phyloP scores from a whole-genome alignment of 306 rosid genomes.

The Elaeagnus macrophylla region DNA sequence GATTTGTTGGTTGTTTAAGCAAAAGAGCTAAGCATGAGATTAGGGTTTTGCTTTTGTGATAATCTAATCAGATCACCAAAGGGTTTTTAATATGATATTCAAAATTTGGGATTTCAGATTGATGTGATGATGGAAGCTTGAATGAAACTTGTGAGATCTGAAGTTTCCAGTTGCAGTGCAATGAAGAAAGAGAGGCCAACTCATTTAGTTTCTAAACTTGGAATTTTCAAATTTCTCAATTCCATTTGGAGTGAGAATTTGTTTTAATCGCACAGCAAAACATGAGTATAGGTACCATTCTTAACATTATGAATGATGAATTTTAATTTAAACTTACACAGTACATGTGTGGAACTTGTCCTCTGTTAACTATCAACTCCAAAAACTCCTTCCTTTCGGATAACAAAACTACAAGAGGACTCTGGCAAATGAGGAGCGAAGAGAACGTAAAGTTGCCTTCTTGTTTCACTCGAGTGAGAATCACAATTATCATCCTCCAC shows the following conservation, averaged over 20 bases:
- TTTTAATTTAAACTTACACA: neutral
- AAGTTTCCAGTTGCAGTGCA: neutral
- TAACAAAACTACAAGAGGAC: constrained; percentile 33
- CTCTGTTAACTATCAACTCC: constrained; percentile 24
- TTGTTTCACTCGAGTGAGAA: constrained; percentile 17
- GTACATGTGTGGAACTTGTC: neutral
- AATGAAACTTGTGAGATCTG: neutral
- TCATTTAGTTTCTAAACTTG: too few species aligned
- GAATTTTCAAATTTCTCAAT: too few species aligned
- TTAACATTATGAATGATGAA: too few species aligned
- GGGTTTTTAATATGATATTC: neutral
- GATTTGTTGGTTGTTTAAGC: constrained; percentile 68
- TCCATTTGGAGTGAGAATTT: too few species aligned
- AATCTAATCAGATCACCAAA: constrained; percentile 1
- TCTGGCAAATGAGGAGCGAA: constrained; percentile 79
- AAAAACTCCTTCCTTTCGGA: constrained; percentile 30
- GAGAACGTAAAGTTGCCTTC: constrained; percentile 50
- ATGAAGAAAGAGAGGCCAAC: too few species aligned
- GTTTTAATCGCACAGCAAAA: too few species aligned
- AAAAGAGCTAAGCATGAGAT: constrained; percentile 87
- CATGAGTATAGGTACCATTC: too few species aligned
- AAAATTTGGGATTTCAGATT: neutral
- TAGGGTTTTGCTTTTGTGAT: constrained; percentile 9
- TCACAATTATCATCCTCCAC: constrained; percentile 7
- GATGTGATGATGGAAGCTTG: neutral